phyloP scores from a whole-genome alignment of 306 rosid species.

The Gynostemma pentaphyllum region DNA sequence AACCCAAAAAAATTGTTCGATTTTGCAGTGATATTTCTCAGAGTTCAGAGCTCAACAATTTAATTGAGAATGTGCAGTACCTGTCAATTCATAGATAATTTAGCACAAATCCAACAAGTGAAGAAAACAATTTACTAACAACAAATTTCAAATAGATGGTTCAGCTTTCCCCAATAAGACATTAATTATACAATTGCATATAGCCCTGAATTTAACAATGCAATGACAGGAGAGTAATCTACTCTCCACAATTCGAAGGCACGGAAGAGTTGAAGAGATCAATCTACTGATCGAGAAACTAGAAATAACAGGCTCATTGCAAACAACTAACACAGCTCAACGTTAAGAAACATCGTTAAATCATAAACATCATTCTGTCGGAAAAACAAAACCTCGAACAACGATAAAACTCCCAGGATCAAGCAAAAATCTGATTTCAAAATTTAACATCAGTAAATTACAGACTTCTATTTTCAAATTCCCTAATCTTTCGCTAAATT shows the following conservation, averaged over 20 bases:
- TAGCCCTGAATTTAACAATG: background rate
- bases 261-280: background rate
- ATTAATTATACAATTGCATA: background rate
- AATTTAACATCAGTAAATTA: constrained; percentile 4
- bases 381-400: background rate
- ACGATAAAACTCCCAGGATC: constrained; percentile 1
- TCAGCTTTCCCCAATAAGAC: background rate
- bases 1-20: background rate
- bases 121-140: background rate
- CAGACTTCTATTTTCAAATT: background rate
- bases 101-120: background rate
- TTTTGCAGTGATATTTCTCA: background rate
- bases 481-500: background rate
- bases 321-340: background rate
- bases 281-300: background rate
- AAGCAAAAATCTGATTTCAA: background rate
- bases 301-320: background rate
- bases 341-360: background rate
- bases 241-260: background rate
- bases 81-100: background rate
- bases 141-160: background rate
- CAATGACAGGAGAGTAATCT: background rate
- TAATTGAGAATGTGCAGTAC: background rate
- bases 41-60: background rate
- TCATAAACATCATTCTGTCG: background rate